phyloP scores from a whole-genome alignment of 352 stramenopile species.

The Phytopythium chamaehyphon region DNA sequence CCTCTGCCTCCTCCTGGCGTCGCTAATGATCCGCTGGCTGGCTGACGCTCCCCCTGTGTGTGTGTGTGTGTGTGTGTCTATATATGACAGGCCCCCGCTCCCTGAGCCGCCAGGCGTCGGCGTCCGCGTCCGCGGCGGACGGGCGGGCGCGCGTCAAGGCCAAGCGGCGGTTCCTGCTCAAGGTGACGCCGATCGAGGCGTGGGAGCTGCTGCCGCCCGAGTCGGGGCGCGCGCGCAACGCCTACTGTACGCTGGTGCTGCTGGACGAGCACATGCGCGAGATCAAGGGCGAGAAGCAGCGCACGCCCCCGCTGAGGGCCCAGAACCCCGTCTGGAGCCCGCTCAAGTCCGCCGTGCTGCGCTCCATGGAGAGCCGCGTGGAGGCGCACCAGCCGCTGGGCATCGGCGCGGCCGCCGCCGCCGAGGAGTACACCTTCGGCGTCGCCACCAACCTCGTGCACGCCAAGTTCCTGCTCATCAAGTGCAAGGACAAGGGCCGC shows the following conservation, averaged over 20 bases:
- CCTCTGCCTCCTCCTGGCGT: too few species aligned
- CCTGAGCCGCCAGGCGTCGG: conserved; percentile 2
- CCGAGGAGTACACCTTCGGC: conserved; percentile 86
- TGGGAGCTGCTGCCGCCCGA: conserved; percentile 63
- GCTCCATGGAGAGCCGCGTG: conserved; percentile 68
- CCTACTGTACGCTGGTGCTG: conserved; percentile 82
- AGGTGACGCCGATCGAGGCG: conserved; percentile 83
- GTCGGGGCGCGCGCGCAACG: conserved; percentile 52
- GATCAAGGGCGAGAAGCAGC: conserved; percentile 87
- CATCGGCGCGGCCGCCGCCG: conserved; percentile 73
- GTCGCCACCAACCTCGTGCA: conserved; percentile 68
- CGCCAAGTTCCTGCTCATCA: conserved; percentile 81
- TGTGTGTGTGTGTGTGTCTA: too few species aligned
- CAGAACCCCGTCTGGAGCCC: conserved; percentile 77
- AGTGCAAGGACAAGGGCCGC: conserved; percentile 87
- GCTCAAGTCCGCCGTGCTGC: conserved; percentile 74
- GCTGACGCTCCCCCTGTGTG: neutral
- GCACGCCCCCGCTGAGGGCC: conserved; percentile 61
- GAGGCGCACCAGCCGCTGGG: conserved; percentile 84
- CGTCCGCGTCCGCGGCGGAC: conserved; percentile 1
- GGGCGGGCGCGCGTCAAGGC: conserved; percentile 52
- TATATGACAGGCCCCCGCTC: conserved; percentile 1
- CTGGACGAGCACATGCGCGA: conserved; percentile 81
- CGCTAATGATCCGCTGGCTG: too few species aligned
- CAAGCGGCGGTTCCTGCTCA: conserved; percentile 77